Evolutionary conservation across 2,329 filamentous ascomycete species (phyloP), one percentile per base, ranked within the genome.

Genomic region (Aureobasidium pullulans): DNA sequence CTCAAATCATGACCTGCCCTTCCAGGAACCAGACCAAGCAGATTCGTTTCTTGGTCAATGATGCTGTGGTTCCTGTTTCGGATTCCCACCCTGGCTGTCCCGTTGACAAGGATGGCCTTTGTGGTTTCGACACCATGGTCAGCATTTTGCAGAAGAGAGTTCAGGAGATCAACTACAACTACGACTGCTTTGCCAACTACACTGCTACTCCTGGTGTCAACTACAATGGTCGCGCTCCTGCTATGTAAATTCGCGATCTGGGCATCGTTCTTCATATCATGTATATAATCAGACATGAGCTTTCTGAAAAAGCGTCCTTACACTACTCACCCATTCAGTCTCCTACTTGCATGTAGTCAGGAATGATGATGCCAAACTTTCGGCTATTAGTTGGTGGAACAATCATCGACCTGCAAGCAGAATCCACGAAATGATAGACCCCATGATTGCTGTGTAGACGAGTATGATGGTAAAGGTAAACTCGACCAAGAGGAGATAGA

Each of bases 31-130:
- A 39, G 13, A 57, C 54, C 32, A 57, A 48, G 32, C 54, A 57
- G 34, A 57, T 57, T 11, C 42, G 54, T n/a, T 57, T 57, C 54
- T n/a, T 57, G 11, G 28, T 57, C 54, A 57, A 57, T 23, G 54
- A 57, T 23, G 54, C 54, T 3, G 54, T 57, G 1, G 28, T 57
- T 8, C 54, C 54, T 11, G 54, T 57, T 6, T 32, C 31, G 3
- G 43, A 57, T 13, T 57, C 54, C 5, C 54, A 57, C 23, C 7
- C 54, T 29, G 54, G 54, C 28, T 57, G 54, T 28, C 54, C 54
- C 13, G 54, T 39, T 4, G 54, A 57, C 29, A 48, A 47, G 54
- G 54, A 57, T 23, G 54, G 54, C 8, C 54, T 57, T 13, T 57
- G 54, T 40, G 43, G 43, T 19, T 57, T 57, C 32, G 54, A 57